Evolutionary conservation across 1,284 basidiomycete species (phyloP).

Genomic region (Rhodotorula glutinis): DNA sequence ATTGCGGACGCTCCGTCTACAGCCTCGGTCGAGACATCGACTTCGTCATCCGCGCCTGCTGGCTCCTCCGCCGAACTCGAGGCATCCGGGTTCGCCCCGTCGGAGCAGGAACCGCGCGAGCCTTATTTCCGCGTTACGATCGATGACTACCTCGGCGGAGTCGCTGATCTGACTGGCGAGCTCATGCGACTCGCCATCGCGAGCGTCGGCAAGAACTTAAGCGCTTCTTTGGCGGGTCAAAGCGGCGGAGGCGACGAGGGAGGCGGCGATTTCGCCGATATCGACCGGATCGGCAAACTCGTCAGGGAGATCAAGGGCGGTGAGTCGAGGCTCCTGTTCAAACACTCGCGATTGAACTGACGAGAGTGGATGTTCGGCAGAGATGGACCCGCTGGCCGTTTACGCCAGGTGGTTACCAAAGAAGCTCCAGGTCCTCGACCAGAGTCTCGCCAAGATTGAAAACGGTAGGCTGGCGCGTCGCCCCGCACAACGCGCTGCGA

Average conservation of each 20-base stretch:
- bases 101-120: background rate
- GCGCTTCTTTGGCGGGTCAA: constrained; percentile 60
- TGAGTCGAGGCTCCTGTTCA: constrained; percentile 4
- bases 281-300: constrained; percentile 73
- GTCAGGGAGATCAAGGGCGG: constrained; percentile 51
- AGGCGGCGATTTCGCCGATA: constrained; percentile 50
- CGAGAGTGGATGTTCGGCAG: constrained; percentile 49
- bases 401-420: constrained; percentile 70
- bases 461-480: constrained; percentile 60
- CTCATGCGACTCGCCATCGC: constrained; percentile 90
- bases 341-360: too few species aligned
- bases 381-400: constrained; percentile 70
- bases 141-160: constrained; percentile 83
- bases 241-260: constrained; percentile 47
- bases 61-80: constrained; percentile 48
- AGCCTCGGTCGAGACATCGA: background rate
- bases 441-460: constrained; percentile 90
- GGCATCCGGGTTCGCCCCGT: too few species aligned
- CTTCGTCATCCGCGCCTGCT: background rate
- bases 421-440: constrained; percentile 80
- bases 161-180: constrained; percentile 93
- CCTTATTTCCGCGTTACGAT: constrained; percentile 49
- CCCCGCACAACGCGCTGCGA: background rate
- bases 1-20: background rate
- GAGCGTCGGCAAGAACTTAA: constrained; percentile 42